These are phyloP conservation scores for Candida easanensis DNA, from an alignment of 805 yeast genomes.

Conservation along the genomic window DNA sequence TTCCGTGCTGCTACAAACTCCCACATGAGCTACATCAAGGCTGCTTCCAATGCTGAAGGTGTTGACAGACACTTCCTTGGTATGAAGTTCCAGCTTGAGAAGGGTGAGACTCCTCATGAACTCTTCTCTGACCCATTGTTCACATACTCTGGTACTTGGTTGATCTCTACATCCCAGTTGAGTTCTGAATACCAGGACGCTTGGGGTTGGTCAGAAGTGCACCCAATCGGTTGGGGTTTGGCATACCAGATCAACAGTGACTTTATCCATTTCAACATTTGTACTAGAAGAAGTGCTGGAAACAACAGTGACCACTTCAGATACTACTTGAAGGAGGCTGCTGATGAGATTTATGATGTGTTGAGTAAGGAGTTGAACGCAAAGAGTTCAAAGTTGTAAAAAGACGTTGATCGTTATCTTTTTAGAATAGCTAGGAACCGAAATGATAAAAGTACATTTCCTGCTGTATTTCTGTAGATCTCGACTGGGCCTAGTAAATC, in stretches of 20 bases:
- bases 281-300: slow-evolving; percentile 63
- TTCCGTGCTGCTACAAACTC: slow-evolving; percentile 70
- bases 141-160: slow-evolving; percentile 80
- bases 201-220: slow-evolving; percentile 95
- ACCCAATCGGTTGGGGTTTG: slow-evolving; percentile 89
- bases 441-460: too few relatives aligned
- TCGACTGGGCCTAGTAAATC: not conserved
- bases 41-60: slow-evolving; percentile 83
- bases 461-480: too few relatives aligned
- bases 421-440: too few relatives aligned
- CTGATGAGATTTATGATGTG: slow-evolving; percentile 74
- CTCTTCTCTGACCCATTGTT: slow-evolving; percentile 75
- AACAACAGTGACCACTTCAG: slow-evolving; percentile 55
- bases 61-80: slow-evolving; percentile 95
- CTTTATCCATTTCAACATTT: slow-evolving; percentile 81
- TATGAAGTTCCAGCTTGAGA: slow-evolving; percentile 63
- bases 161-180: slow-evolving; percentile 82
- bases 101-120: slow-evolving; percentile 57
- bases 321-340: slow-evolving; percentile 70
- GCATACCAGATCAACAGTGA: slow-evolving; percentile 91
- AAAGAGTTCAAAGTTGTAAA: slow-evolving; percentile 11
- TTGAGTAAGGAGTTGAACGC: slow-evolving; percentile 32
- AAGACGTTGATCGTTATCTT: too few relatives aligned
- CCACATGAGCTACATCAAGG: slow-evolving; percentile 70
- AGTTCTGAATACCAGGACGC: slow-evolving; percentile 83